phyloP scores from a whole-genome alignment of 352 stramenopile species.

The Phytophthora lateralis region DNA sequence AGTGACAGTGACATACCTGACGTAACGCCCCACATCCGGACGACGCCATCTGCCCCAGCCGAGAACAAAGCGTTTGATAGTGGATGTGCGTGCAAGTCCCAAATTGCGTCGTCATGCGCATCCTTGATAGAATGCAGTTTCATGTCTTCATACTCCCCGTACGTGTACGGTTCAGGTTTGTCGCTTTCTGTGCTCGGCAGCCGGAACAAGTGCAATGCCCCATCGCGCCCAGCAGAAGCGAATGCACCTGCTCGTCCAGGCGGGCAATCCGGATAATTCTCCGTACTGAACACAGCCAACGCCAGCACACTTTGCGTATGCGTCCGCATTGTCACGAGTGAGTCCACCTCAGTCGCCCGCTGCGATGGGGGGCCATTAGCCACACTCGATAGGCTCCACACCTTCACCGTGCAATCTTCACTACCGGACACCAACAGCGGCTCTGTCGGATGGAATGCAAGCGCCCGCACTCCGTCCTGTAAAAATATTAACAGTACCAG shows the following conservation, averaged over 20 bases:
- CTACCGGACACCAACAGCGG: slow-evolving; percentile 82
- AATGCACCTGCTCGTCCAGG: slow-evolving; percentile 64
- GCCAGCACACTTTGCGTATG: slow-evolving; percentile 81
- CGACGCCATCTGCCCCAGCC: slow-evolving; percentile 74
- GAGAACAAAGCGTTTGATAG: slow-evolving; percentile 87
- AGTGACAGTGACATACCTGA: slow-evolving; percentile 50
- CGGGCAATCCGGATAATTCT: slow-evolving; percentile 69
- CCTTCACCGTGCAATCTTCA: slow-evolving; percentile 85
- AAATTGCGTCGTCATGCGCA: slow-evolving; percentile 84
- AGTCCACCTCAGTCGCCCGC: slow-evolving; percentile 77
- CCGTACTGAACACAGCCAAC: slow-evolving; percentile 71
- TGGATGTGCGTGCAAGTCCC: slow-evolving; percentile 82
- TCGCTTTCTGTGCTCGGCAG: slow-evolving; percentile 62
- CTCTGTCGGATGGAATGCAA: slow-evolving; percentile 85
- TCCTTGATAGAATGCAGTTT: slow-evolving; percentile 72
- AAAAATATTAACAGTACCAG: not conserved
- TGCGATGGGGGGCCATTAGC: slow-evolving; percentile 68
- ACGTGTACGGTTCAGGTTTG: slow-evolving; percentile 70
- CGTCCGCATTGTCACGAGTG: slow-evolving; percentile 72
- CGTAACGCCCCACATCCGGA: slow-evolving; percentile 78
- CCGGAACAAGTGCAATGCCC: slow-evolving; percentile 70
- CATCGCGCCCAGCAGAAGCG: slow-evolving; percentile 77
- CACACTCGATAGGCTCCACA: slow-evolving; percentile 80
- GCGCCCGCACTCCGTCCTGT: slow-evolving; percentile 76
- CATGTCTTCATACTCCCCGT: slow-evolving; percentile 75